A percentile compares a stretch with the other conserved stretches of the same genome.
phyloP scores from a whole-genome alignment of 129 eudicot genomes.

The Pittosporum tobira region DNA sequence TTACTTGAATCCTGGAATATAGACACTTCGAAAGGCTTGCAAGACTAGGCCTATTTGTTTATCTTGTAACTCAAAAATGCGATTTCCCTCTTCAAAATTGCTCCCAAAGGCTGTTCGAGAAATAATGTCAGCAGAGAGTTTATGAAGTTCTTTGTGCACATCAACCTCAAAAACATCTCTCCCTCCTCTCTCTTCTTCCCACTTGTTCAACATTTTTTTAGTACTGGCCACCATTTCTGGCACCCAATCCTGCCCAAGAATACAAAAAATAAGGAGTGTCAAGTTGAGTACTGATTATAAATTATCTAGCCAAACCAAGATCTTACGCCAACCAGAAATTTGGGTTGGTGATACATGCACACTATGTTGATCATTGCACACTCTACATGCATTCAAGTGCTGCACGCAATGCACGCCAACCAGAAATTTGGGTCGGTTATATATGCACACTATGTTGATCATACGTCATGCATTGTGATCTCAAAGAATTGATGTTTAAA shows the following conservation, averaged over 20 bases:
- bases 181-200: constrained; percentile 45
- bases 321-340: neutral
- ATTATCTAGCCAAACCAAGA: neutral
- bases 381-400: too few relatives aligned
- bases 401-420: too few relatives aligned
- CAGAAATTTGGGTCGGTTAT: too few relatives aligned
- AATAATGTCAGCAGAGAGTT: constrained; percentile 70
- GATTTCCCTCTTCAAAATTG: constrained; percentile 62
- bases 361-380: too few relatives aligned
- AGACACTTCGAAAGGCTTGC: constrained; percentile 55
- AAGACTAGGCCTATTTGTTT: constrained; percentile 52
- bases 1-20: constrained; percentile 79
- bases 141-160: constrained; percentile 53
- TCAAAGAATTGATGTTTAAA: too few relatives aligned
- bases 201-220: constrained; percentile 36
- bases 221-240: constrained; percentile 72
- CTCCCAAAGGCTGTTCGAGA: constrained; percentile 87
- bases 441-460: too few relatives aligned
- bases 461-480: too few relatives aligned
- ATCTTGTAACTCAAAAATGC: constrained; percentile 66
- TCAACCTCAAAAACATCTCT: constrained; percentile 49
- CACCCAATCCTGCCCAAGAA: constrained; percentile 55
- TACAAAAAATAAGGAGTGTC: neutral
- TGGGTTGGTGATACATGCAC: too few relatives aligned
- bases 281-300: neutral